Percentiles rank a stretch among this genome's conserved stretches.
Evolutionary conservation across 2,329 filamentous ascomycete species (phyloP).

Genomic region (Pezicula radicicola): DNA sequence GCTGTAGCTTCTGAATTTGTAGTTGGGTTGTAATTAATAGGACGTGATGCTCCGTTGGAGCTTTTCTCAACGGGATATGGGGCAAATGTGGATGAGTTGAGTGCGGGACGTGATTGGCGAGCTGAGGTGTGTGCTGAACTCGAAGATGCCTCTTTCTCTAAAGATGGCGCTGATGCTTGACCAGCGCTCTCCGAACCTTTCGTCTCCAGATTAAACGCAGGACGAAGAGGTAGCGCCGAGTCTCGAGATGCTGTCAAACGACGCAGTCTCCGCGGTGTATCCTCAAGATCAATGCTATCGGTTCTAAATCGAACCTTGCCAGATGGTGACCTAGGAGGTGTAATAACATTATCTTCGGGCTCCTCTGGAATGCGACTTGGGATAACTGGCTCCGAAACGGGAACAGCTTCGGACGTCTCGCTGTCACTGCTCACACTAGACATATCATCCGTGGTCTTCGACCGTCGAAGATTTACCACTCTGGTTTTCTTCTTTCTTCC

Average conservation of each 20-base stretch:
- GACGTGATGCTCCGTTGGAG: neutral
- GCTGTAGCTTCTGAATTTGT: constrained; percentile 13
- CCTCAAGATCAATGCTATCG: constrained; percentile 31
- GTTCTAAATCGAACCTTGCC: constrained; percentile 30
- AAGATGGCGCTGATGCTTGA: constrained; percentile 7
- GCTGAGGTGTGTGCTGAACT: constrained; percentile 15
- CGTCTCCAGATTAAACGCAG: constrained; percentile 9
- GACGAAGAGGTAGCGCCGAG: constrained; percentile 8
- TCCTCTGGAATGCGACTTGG: constrained; percentile 58
- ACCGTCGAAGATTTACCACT: constrained; percentile 75
- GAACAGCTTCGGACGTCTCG: constrained; percentile 49
- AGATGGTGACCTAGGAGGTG: constrained; percentile 46
- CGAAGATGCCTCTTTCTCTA: constrained; percentile 6
- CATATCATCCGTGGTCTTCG: constrained; percentile 43
- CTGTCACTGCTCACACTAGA: constrained; percentile 48
- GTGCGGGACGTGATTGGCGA: constrained; percentile 11
- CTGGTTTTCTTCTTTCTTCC: constrained; percentile 79
- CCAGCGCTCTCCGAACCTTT: constrained; percentile 16
- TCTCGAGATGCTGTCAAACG: constrained; percentile 6
- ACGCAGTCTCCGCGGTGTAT: constrained; percentile 28
- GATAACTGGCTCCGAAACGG: constrained; percentile 59
- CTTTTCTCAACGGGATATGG: constrained; percentile 19
- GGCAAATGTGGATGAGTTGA: constrained; percentile 4
- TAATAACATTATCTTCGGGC: constrained; percentile 51
- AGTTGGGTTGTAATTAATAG: neutral